Conservation (phyloP, 1,284 basidiomycete genomes). For the Singerocomus rubriflavus region DNA sequence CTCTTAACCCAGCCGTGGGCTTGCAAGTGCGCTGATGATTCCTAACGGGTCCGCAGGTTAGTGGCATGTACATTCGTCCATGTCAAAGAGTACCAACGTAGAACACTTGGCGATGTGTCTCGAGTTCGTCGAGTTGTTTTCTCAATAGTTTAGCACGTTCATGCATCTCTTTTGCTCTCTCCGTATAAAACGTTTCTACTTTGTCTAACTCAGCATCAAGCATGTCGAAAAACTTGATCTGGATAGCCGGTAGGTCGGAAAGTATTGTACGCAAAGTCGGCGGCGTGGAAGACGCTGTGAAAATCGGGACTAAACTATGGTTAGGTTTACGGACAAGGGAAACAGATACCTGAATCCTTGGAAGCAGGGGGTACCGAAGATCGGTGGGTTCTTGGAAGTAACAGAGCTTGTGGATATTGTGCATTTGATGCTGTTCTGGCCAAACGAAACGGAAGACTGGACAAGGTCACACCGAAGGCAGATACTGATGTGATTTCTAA, state of each 20-base stretch:
- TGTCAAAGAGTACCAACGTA: slow-evolving; percentile 44
- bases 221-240: slow-evolving; percentile 70
- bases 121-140: slow-evolving; percentile 73
- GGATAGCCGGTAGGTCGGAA: slow-evolving; percentile 52
- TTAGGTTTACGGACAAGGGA: background rate
- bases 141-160: slow-evolving; percentile 51
- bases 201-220: slow-evolving; percentile 78
- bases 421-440: background rate
- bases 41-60: slow-evolving; percentile 20
- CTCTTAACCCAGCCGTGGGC: slow-evolving; percentile 16
- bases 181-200: slow-evolving; percentile 79
- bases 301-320: background rate
- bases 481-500: slow-evolving; percentile 13
- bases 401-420: background rate
- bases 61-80: background rate
- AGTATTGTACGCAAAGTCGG: slow-evolving; percentile 51
- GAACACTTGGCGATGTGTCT: slow-evolving; percentile 65
- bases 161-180: slow-evolving; percentile 68
- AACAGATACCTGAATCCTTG: slow-evolving; percentile 12
- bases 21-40: slow-evolving; percentile 11
- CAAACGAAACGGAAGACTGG: slow-evolving; percentile 1
- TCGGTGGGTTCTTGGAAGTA: slow-evolving; percentile 1
- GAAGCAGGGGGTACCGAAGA: slow-evolving; percentile 1
- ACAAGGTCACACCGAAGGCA: slow-evolving; percentile 15
- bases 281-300: slow-evolving; percentile 11